Evolutionary conservation across 805 yeast species (phyloP).

Genomic region (Yarrowia porcina): DNA sequence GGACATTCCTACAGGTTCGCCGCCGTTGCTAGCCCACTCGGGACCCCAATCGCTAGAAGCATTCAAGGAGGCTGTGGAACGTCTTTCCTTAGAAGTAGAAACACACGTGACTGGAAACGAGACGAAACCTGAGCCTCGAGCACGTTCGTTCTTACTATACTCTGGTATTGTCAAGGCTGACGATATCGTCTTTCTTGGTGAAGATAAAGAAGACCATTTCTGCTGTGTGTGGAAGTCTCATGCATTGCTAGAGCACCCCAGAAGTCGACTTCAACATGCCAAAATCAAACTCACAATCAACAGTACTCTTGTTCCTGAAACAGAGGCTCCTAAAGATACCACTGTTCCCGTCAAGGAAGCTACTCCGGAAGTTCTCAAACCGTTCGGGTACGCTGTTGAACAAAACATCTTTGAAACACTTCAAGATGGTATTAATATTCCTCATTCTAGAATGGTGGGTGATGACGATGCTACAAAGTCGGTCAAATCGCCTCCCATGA

Average conservation of each 20-base stretch:
- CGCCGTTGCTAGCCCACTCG: not conserved
- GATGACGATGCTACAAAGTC: not conserved
- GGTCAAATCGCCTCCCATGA: not conserved
- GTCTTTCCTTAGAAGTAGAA: slow-evolving; percentile 9
- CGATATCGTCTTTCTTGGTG: not conserved
- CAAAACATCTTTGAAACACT: slow-evolving; percentile 16
- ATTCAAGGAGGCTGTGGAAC: slow-evolving; percentile 9
- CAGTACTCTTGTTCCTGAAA: slow-evolving; percentile 7
- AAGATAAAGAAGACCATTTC: slow-evolving; percentile 1
- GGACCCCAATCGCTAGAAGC: slow-evolving; percentile 9
- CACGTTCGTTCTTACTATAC: slow-evolving; percentile 3
- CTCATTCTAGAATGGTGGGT: slow-evolving; percentile 17
- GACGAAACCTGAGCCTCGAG: slow-evolving; percentile 12
- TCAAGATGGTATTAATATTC: not conserved
- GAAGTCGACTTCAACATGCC: slow-evolving; percentile 19
- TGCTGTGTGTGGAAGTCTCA: slow-evolving; percentile 19
- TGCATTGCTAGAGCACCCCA: slow-evolving; percentile 6
- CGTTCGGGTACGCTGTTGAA: slow-evolving; percentile 10
- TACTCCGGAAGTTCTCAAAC: not conserved
- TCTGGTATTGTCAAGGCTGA: slow-evolving; percentile 6
- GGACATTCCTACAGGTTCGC: slow-evolving; percentile 1
- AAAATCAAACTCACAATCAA: slow-evolving; percentile 7
- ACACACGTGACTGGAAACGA: slow-evolving; percentile 20
- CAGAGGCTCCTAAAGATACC: not conserved
- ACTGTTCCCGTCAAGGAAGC: not conserved